These are phyloP conservation scores for Pleurostoma richardsiae DNA, from an alignment of 2,329 filamentous ascomycete species.

Conservation along the genomic window DNA sequence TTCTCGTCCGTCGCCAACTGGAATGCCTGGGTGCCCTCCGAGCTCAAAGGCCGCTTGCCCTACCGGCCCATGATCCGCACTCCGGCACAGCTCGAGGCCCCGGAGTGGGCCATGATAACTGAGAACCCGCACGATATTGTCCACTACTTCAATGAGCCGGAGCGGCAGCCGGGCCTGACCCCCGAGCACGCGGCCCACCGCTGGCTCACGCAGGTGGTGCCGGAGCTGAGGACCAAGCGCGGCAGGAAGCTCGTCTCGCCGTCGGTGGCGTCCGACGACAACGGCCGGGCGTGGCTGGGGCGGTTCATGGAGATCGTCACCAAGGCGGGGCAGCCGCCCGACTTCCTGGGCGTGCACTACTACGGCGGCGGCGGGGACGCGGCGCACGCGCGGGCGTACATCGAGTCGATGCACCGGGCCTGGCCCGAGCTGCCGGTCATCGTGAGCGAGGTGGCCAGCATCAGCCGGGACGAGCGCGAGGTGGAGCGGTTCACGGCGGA, in stretches of 20 bases:
- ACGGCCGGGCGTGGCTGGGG: slow-evolving; percentile 32
- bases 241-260: slow-evolving; percentile 29
- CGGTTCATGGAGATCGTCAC: slow-evolving; percentile 30
- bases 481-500: slow-evolving; percentile 31
- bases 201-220: slow-evolving; percentile 31
- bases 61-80: slow-evolving; percentile 37
- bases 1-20: slow-evolving; percentile 32
- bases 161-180: slow-evolving; percentile 25
- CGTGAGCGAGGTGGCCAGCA: slow-evolving; percentile 35
- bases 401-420: slow-evolving; percentile 26
- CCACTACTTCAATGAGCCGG: slow-evolving; percentile 41
- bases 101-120: slow-evolving; percentile 28
- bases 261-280: slow-evolving; percentile 28
- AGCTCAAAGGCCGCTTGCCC: slow-evolving; percentile 24
- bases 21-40: slow-evolving; percentile 33
- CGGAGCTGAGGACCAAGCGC: slow-evolving; percentile 14
- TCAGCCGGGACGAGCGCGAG: slow-evolving; percentile 25
- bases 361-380: slow-evolving; percentile 28
- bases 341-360: slow-evolving; percentile 37
- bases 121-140: slow-evolving; percentile 22
- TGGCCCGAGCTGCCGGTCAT: slow-evolving; percentile 25
- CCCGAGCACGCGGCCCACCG: slow-evolving; percentile 27
- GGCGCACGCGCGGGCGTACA: slow-evolving; percentile 24
- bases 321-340: slow-evolving; percentile 22
- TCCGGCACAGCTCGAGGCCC: slow-evolving; percentile 24